Conservation (phyloP, 768 basidiomycete species). For the Agaricus blazei region DNA sequence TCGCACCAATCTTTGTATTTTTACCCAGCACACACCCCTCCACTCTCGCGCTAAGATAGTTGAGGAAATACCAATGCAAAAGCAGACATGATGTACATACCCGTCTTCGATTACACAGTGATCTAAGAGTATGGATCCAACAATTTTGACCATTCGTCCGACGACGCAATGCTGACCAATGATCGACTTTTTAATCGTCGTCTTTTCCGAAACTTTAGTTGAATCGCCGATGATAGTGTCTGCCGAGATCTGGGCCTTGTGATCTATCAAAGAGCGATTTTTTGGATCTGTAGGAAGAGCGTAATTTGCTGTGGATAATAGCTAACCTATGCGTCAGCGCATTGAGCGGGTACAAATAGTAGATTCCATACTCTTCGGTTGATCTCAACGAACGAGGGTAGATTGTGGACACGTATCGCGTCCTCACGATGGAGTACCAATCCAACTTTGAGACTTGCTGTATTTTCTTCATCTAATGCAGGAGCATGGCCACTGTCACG, state of each 20-base stretch:
- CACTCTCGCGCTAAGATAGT: slow-evolving; percentile 54
- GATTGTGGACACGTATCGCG: slow-evolving; percentile 69
- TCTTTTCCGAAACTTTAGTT: slow-evolving; percentile 75
- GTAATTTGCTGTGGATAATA: slow-evolving; percentile 47
- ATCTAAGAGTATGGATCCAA: slow-evolving; percentile 80
- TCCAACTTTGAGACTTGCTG: slow-evolving; percentile 57
- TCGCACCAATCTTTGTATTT: slow-evolving; percentile 66
- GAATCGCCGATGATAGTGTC: slow-evolving; percentile 83
- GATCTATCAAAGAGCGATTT: slow-evolving; percentile 66
- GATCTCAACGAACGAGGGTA: slow-evolving; percentile 72
- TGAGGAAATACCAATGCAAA: background rate
- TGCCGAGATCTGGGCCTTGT: slow-evolving; percentile 75
- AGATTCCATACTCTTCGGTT: slow-evolving; percentile 62
- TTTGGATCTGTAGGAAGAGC: slow-evolving; percentile 55
- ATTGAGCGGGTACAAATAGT: background rate
- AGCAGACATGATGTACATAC: slow-evolving; percentile 34
- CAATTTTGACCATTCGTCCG: slow-evolving; percentile 79
- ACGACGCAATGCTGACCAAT: slow-evolving; percentile 82
- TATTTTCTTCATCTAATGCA: slow-evolving; percentile 27
- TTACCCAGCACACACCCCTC: slow-evolving; percentile 74
- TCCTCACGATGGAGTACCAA: slow-evolving; percentile 58
- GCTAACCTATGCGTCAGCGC: slow-evolving; percentile 26
- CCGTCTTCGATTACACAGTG: slow-evolving; percentile 88
- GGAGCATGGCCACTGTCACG: slow-evolving; percentile 34
- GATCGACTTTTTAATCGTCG: slow-evolving; percentile 74